Base-by-base conservation (phyloP, 2,329 filamentous ascomycete species). In the Emydomyces testavorans region DNA sequence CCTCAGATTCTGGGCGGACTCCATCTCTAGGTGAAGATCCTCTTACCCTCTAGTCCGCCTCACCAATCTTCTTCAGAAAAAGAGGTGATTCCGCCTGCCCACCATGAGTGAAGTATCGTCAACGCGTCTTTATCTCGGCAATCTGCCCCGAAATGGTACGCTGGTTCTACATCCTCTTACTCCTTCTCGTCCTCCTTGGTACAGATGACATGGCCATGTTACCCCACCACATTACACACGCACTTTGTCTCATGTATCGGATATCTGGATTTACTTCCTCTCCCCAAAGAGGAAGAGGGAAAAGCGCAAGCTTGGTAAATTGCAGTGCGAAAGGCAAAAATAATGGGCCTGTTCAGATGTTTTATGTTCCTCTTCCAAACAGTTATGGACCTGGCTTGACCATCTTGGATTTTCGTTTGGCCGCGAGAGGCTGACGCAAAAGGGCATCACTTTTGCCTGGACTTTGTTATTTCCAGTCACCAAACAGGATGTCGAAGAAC, bases 121-220 rank as follows among this genome's bases (percentile, higher is more conserved):
- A 58, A 96, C 90, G 64, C 81, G 92, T 73, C 85, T 96, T 59
- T 98, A 96, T 74, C 75, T 96, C 73, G 90, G 90, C 71, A 96
- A 96, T 73, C 83, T 98, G 68, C 90, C 92, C 70, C 86, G 88
- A 70, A 87, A 85, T 76, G 88, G 89, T 94, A 80, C 73, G 83
- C 64, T 62, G 60, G 58, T 59, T 56, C 60, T 58, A 57, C 57
- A 43, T 43, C 42, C 37, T 51, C 46, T 45, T 48, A 11, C n/a
- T 46, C 32, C 48, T 45, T 39, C 32, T 39, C 48, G 35, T 43
- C 48, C 21, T 44, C 53, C 52, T 31, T 48, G 36, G 45, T 39
- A 46, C 41, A 44, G 29, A 49, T 37, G 18, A 47, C 13, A 40
- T 36, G 50, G 48, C 48, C 48, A 26, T 50, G 34, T 44, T 44